phyloP scores from a whole-genome alignment of 805 yeast genomes.

The Monosporozyma aerobia region DNA sequence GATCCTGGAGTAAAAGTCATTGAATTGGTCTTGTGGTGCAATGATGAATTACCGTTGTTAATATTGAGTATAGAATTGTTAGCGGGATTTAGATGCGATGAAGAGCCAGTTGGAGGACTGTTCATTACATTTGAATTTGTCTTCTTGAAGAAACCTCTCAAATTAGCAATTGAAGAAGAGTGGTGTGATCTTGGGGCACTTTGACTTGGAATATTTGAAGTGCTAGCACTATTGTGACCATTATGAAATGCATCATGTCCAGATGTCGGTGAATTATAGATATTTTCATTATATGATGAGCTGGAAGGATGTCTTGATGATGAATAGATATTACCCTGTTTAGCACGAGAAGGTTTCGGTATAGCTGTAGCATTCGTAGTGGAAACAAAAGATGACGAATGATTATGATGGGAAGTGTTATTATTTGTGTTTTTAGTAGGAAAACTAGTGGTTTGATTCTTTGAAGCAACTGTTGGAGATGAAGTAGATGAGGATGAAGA shows the following conservation, averaged over 20 bases:
- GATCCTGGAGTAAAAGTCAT: constrained; percentile 23
- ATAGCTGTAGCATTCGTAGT: constrained; percentile 21
- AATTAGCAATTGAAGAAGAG: constrained; percentile 62
- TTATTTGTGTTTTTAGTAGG: background rate
- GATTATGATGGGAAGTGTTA: background rate
- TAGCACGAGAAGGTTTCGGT: constrained; percentile 29
- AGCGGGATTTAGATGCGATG: background rate
- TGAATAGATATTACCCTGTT: constrained; percentile 28
- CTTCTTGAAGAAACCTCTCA: constrained; percentile 62
- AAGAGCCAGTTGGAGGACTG: background rate
- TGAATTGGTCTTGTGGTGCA: background rate
- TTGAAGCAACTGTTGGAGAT: background rate
- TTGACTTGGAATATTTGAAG: constrained; percentile 30
- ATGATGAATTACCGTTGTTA: background rate
- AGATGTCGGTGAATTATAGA: constrained; percentile 24
- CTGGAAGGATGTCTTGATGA: constrained; percentile 28
- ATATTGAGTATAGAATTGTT: background rate
- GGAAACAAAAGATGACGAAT: background rate
- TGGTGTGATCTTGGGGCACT: constrained; percentile 44
- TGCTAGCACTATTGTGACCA: background rate
- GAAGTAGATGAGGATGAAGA: background rate
- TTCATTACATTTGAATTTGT: constrained; percentile 13
- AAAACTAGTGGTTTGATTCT: background rate
- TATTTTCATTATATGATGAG: constrained; percentile 19
- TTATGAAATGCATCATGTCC: constrained; percentile 22